phyloP scores from a whole-genome alignment of 352 stramenopile species.

The Globisporangium solare region DNA sequence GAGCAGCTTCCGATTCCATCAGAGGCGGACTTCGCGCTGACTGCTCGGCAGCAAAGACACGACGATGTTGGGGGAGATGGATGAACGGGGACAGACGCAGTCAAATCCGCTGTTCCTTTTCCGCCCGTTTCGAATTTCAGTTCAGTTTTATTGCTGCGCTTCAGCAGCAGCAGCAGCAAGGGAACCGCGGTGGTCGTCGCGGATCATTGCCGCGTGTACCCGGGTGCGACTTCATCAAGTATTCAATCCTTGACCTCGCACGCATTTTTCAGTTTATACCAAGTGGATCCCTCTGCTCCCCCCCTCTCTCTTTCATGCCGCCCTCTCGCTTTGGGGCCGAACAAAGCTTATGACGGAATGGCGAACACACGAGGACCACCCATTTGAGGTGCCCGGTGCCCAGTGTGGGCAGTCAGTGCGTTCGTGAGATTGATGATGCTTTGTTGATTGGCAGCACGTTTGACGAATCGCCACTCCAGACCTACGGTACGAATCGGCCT shows the following conservation, averaged over 20 bases:
- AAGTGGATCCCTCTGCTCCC: neutral
- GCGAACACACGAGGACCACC: neutral
- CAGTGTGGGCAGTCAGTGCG: neutral
- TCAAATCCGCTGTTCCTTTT: constrained; percentile 3
- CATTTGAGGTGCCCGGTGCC: neutral
- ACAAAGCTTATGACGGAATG: neutral
- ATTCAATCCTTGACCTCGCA: neutral
- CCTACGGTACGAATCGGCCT: too few relatives aligned
- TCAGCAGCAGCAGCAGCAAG: neutral
- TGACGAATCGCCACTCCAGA: neutral
- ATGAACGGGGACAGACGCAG: neutral
- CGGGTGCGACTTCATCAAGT: neutral
- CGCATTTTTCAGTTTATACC: neutral
- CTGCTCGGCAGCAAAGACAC: neutral
- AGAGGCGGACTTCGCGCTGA: neutral
- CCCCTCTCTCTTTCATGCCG: neutral
- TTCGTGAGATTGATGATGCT: too few relatives aligned
- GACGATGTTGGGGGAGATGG: neutral
- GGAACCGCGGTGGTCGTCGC: neutral
- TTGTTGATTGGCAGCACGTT: neutral
- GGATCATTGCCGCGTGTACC: neutral
- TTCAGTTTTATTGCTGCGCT: constrained; percentile 3
- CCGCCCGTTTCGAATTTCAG: constrained; percentile 5
- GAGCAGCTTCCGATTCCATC: neutral
- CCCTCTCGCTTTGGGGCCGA: neutral